Percentiles rank a stretch among this genome's conserved stretches.
Conservation (phyloP, 208 protist genomes). For the Wallacemonas sp. region DNA sequence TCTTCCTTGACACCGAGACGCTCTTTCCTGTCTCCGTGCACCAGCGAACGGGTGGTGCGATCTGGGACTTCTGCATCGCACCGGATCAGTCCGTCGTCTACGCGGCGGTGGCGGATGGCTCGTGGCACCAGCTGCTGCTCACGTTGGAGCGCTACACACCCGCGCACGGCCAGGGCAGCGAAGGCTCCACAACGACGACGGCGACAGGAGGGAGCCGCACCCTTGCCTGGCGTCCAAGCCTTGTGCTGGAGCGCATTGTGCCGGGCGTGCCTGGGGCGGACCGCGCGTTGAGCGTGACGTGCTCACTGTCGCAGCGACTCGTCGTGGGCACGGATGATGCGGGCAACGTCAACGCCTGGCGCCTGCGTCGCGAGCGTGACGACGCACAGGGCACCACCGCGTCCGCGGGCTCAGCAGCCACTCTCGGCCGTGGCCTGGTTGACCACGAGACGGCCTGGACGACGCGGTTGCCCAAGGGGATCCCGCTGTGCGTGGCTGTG, state of each 20-base stretch:
- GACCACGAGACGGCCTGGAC: conserved; percentile 77
- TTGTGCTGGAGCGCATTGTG: conserved; percentile 71
- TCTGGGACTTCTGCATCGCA: conserved; percentile 67
- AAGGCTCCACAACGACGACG: not conserved
- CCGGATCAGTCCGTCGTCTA: conserved; percentile 13
- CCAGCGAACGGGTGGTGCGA: conserved; percentile 79
- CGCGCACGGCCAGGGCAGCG: too few species aligned
- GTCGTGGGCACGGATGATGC: conserved; percentile 79
- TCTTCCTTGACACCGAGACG: conserved; percentile 70
- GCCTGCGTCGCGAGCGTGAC: conserved; percentile 24
- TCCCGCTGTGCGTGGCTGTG: conserved; percentile 70
- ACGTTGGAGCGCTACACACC: conserved; percentile 21
- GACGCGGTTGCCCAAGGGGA: conserved; percentile 69
- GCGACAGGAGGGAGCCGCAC: not conserved
- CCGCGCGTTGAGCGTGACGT: conserved; percentile 75
- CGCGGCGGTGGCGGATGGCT: conserved; percentile 43
- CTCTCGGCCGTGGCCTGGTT: conserved; percentile 29
- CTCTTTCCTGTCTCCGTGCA: conserved; percentile 73
- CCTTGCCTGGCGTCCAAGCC: not conserved
- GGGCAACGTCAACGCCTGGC: conserved; percentile 81
- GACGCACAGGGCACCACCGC: not conserved
- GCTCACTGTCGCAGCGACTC: conserved; percentile 27
- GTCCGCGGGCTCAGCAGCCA: not conserved
- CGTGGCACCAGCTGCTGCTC: conserved; percentile 52
- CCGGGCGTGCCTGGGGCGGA: conserved; percentile 77